Evolutionary conservation across 257 asterid genomes (phyloP).

Genomic region (Datura wrightii): DNA sequence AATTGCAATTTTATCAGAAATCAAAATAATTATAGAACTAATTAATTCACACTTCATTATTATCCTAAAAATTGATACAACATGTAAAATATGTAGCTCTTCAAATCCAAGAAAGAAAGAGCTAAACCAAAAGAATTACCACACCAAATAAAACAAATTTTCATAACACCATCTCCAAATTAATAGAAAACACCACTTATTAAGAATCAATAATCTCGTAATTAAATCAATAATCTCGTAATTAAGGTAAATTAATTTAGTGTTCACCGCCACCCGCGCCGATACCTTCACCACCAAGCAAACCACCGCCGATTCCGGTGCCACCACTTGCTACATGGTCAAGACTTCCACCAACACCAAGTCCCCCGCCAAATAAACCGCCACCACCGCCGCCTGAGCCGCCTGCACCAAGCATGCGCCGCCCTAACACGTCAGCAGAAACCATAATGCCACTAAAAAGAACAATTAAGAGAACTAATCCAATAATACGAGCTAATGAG

Average conservation of each 20-base stretch:
- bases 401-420: neutral
- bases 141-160: neutral
- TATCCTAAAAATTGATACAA: too few species aligned
- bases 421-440: constrained; percentile 27
- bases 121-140: too few species aligned
- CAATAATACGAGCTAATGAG: neutral
- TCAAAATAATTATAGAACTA: too few species aligned
- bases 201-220: neutral
- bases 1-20: too few species aligned
- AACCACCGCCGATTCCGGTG: neutral
- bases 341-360: neutral
- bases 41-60: too few species aligned
- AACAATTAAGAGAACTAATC: neutral
- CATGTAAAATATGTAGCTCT: too few species aligned
- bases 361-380: neutral
- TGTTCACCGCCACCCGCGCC: neutral
- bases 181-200: neutral
- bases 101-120: neutral
- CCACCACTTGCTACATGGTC: neutral
- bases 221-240: neutral
- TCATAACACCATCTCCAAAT: neutral
- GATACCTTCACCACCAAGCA: neutral
- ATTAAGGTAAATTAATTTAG: neutral
- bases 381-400: neutral
- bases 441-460: neutral